Evolutionary conservation across 495 filamentous ascomycete genomes (phyloP).

Genomic region (Podospora didyma): DNA sequence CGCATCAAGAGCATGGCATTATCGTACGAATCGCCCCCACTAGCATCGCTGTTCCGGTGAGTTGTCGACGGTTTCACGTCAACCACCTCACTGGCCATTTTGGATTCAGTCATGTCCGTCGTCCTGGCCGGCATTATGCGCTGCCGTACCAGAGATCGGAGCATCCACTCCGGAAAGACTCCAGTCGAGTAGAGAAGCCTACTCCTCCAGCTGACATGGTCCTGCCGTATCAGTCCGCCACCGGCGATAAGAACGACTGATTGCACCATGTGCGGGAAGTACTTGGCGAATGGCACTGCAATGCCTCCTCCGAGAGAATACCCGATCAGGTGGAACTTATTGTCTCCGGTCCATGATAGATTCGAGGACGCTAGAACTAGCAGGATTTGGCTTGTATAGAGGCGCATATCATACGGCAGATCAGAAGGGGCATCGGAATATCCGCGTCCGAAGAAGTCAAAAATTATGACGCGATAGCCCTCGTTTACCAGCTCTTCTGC

Average conservation of each 20-base stretch:
- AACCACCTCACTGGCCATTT: slow-evolving; percentile 25
- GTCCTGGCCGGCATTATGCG: slow-evolving; percentile 42
- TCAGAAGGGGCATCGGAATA: slow-evolving; percentile 68
- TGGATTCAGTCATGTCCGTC: slow-evolving; percentile 16
- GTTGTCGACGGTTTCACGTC: slow-evolving; percentile 12
- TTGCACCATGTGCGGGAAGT: slow-evolving; percentile 64
- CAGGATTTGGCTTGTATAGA: slow-evolving; percentile 73
- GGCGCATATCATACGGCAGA: slow-evolving; percentile 60
- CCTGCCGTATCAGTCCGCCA: slow-evolving; percentile 49
- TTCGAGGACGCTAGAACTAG: slow-evolving; percentile 64
- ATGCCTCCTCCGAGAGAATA: slow-evolving; percentile 84
- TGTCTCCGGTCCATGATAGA: slow-evolving; percentile 42
- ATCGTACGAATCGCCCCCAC: slow-evolving; percentile 35
- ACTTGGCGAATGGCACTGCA: slow-evolving; percentile 63
- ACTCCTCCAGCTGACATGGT: slow-evolving; percentile 38
- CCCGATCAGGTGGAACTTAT: slow-evolving; percentile 65
- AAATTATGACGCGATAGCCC: slow-evolving; percentile 75
- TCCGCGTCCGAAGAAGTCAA: slow-evolving; percentile 78
- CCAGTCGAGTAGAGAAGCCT: slow-evolving; percentile 40
- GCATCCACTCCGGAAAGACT: slow-evolving; percentile 49
- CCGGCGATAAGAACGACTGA: slow-evolving; percentile 73
- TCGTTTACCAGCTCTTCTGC: slow-evolving; percentile 60
- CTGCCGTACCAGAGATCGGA: slow-evolving; percentile 48
- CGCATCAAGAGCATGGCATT: slow-evolving; percentile 37
- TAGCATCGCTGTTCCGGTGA: slow-evolving; percentile 29